Conservation (phyloP, 225 moss, liverwort and hornwort genomes). For the Bryum argenteum region DNA sequence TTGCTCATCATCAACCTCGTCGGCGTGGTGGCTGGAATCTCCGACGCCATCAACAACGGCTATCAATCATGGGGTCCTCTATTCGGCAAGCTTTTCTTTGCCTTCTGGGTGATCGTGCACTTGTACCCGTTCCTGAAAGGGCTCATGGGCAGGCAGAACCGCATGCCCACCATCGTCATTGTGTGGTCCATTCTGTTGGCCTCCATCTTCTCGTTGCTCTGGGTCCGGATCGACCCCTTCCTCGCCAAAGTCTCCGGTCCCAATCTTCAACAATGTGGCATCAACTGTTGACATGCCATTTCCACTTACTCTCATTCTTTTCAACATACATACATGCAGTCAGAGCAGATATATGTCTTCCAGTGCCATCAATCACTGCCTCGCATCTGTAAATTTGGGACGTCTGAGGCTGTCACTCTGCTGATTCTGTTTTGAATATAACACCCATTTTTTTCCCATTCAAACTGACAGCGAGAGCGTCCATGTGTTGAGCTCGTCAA, state of each 20-base stretch:
- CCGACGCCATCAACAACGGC: slow-evolving; percentile 76
- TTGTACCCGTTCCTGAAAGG: slow-evolving; percentile 89
- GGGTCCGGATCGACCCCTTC: slow-evolving; percentile 87
- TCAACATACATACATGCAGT: too few species aligned
- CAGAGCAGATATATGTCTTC: too few species aligned
- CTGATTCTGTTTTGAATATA: too few species aligned
- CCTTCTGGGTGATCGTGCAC: slow-evolving; percentile 91
- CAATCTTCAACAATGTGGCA: slow-evolving; percentile 58
- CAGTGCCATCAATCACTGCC: too few species aligned
- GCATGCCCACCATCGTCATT: slow-evolving; percentile 67
- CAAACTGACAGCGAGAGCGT: too few species aligned
- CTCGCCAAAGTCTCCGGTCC: slow-evolving; percentile 55
- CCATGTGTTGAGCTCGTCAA: too few species aligned
- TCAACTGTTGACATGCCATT: slow-evolving; percentile 62
- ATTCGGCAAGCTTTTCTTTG: slow-evolving; percentile 90
- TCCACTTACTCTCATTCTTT: too few species aligned
- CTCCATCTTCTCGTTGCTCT: slow-evolving; percentile 82
- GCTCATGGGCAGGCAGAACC: slow-evolving; percentile 77
- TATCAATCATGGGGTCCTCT: slow-evolving; percentile 80
- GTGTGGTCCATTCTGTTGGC: slow-evolving; percentile 87
- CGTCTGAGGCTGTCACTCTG: too few species aligned
- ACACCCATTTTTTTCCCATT: too few species aligned
- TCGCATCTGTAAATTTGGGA: too few species aligned
- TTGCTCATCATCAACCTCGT: slow-evolving; percentile 75
- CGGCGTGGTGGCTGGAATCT: slow-evolving; percentile 75